These are phyloP conservation scores for Sugiyamaella valdiviana DNA, from an alignment of 805 yeast genomes.

Conservation along the genomic window DNA sequence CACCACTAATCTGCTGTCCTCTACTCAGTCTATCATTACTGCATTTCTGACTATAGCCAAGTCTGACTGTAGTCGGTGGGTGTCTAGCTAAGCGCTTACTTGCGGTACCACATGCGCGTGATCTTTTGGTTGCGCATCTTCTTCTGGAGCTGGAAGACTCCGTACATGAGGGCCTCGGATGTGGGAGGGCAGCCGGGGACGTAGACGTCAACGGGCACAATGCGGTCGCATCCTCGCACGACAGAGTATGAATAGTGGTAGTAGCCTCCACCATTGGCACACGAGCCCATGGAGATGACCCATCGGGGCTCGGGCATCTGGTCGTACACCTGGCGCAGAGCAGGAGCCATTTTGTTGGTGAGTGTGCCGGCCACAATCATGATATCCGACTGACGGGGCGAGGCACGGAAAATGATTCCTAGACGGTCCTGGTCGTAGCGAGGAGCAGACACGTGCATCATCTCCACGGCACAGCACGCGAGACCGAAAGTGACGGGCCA, in stretches of 20 bases:
- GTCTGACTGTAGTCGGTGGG: too few species aligned
- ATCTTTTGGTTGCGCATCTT: conserved; percentile 79
- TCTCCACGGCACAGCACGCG: conserved; percentile 91
- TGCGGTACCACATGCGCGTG: conserved; percentile 82
- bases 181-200: conserved; percentile 95
- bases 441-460: conserved; percentile 92
- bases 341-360: conserved; percentile 91
- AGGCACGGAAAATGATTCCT: conserved; percentile 89
- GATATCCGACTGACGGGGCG: conserved; percentile 88
- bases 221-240: conserved; percentile 83
- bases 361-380: conserved; percentile 91
- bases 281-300: conserved; percentile 92
- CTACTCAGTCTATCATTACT: neutral
- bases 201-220: conserved; percentile 82
- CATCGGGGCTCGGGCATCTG: conserved; percentile 94
- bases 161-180: conserved; percentile 85
- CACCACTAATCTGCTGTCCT: neutral
- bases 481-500: conserved; percentile 92
- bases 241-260: conserved; percentile 86
- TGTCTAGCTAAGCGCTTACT: conserved; percentile 28
- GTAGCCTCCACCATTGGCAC: conserved; percentile 93
- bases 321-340: conserved; percentile 84
- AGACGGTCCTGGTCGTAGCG: conserved; percentile 88
- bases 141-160: conserved; percentile 82
- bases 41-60: neutral